A percentile compares a stretch with the other conserved stretches of the same genome.
Conservation (phyloP, 108 stramenopile genomes). For the Nitzschia palea region DNA sequence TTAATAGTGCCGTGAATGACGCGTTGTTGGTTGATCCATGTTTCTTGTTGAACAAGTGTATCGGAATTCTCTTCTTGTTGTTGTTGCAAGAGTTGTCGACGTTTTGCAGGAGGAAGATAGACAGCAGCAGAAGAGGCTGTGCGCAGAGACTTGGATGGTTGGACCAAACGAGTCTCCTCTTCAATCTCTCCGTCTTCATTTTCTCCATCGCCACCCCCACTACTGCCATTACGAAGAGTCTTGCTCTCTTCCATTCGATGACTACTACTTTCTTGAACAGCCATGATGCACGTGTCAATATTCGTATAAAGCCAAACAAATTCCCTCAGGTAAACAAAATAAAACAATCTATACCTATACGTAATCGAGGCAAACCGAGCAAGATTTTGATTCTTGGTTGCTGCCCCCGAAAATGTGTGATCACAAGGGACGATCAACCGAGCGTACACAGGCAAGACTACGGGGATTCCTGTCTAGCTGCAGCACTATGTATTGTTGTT, state of each 20-base stretch:
- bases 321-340: too few relatives aligned
- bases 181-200: constrained; percentile 13
- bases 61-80: constrained; percentile 6
- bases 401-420: too few relatives aligned
- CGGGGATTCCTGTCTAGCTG: too few relatives aligned
- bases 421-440: too few relatives aligned
- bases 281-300: too few relatives aligned
- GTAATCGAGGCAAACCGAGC: too few relatives aligned
- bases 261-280: not conserved
- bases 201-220: not conserved
- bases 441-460: too few relatives aligned
- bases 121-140: not conserved
- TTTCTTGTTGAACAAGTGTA: constrained; percentile 56
- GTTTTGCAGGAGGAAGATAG: constrained; percentile 41
- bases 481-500: too few relatives aligned
- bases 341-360: too few relatives aligned
- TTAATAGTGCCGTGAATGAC: constrained; percentile 98
- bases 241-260: not conserved
- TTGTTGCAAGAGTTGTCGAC: constrained; percentile 10
- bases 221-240: not conserved
- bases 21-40: constrained; percentile 91
- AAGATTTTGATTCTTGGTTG: too few relatives aligned
- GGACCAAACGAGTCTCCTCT: not conserved
- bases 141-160: not conserved
- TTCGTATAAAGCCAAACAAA: too few relatives aligned